phyloP scores from a whole-genome alignment of 768 basidiomycete species.

The Tylopilus cervinicoccineus region DNA sequence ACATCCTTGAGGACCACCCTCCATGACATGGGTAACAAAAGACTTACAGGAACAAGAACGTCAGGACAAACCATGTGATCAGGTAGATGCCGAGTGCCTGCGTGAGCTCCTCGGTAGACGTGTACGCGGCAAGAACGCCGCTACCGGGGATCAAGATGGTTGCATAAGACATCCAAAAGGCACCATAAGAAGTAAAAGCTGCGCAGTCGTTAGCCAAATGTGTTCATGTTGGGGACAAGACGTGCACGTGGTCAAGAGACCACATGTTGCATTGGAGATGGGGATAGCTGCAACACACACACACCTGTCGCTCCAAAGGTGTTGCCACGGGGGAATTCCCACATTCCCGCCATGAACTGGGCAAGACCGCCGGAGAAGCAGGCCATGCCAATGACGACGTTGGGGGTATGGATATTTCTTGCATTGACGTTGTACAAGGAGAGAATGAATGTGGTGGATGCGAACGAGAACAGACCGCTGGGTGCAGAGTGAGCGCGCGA shows the following conservation, averaged over 20 bases:
- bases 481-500: not conserved
- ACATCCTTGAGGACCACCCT: too few relatives aligned
- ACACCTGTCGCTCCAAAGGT: conserved; percentile 68
- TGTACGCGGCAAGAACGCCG: conserved; percentile 57
- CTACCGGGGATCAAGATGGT: conserved; percentile 66
- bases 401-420: conserved; percentile 52
- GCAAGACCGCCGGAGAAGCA: conserved; percentile 79
- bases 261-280: not conserved
- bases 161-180: conserved; percentile 86
- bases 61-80: conserved; percentile 69
- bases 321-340: conserved; percentile 74
- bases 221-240: not conserved
- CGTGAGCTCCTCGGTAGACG: conserved; percentile 33
- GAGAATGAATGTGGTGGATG: conserved; percentile 76
- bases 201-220: not conserved
- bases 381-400: conserved; percentile 84
- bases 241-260: not conserved
- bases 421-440: conserved; percentile 67
- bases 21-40: too few relatives aligned
- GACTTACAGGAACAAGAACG: conserved; percentile 62
- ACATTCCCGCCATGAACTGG: conserved; percentile 88
- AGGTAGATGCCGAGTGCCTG: conserved; percentile 75
- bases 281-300: not conserved
- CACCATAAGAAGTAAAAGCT: conserved; percentile 83
- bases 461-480: conserved; percentile 80